Conservation (phyloP, 805 yeast species). For the Barnettozyma populi region DNA sequence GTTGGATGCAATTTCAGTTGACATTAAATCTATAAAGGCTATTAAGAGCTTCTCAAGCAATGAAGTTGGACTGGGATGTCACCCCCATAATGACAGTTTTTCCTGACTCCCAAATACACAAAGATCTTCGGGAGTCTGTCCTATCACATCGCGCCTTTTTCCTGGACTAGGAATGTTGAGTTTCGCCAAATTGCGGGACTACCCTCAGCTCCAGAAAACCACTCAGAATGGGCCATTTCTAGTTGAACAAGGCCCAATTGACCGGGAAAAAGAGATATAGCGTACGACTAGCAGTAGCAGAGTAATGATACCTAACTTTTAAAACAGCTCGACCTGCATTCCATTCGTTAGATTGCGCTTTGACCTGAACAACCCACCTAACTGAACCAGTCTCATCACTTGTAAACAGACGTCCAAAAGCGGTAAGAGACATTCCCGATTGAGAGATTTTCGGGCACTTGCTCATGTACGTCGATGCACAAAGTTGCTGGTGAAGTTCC, state of each 20-base stretch:
- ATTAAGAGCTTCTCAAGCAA: no score
- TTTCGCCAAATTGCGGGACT: background rate
- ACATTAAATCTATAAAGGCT: no score
- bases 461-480: slow-evolving; percentile 4
- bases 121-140: background rate
- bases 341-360: background rate
- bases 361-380: background rate
- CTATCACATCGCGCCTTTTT: background rate
- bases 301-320: no score
- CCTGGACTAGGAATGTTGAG: background rate
- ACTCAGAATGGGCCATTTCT: background rate
- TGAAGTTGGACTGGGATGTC: no score
- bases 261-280: background rate
- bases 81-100: background rate
- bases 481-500: slow-evolving; percentile 8
- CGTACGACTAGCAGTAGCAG: background rate
- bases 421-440: slow-evolving; percentile 5
- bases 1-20: no score
- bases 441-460: slow-evolving; percentile 8
- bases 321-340: background rate
- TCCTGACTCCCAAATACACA: no score
- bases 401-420: slow-evolving; percentile 2
- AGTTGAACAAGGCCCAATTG: background rate
- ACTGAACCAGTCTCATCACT: no score
- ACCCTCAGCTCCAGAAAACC: background rate